Percentiles rank a stretch among this genome's conserved stretches.
Evolutionary conservation across 1,284 basidiomycete genomes (phyloP).

Genomic region (Sphagnurus paluster): DNA sequence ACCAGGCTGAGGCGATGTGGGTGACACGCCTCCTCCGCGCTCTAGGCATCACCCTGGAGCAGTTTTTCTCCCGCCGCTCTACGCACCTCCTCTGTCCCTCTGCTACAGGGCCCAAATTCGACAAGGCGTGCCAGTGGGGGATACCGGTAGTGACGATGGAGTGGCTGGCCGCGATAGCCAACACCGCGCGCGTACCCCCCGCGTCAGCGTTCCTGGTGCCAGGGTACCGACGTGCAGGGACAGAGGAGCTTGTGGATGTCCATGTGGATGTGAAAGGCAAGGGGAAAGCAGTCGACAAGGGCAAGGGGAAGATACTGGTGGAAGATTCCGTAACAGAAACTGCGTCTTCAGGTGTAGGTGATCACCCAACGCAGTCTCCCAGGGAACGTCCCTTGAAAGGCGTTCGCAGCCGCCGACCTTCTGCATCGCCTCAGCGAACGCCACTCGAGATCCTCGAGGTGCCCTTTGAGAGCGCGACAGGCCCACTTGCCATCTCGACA

Average conservation of each 20-base stretch:
- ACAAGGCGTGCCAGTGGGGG: conserved; percentile 73
- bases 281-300: conserved; percentile 24
- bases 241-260: conserved; percentile 14
- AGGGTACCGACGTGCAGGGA: conserved; percentile 7
- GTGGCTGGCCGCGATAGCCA: conserved; percentile 62
- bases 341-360: conserved; percentile 17
- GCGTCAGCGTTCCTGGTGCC: conserved; percentile 28
- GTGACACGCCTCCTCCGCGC: conserved; percentile 62
- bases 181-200: conserved; percentile 43
- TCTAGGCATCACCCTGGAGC: conserved; percentile 56
- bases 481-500: conserved; percentile 10
- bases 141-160: conserved; percentile 59
- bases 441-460: conserved; percentile 8
- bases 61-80: conserved; percentile 58
- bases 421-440: conserved; percentile 9
- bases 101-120: conserved; percentile 63
- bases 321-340: conserved; percentile 18
- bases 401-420: background rate
- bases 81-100: conserved; percentile 77
- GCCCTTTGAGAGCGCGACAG: conserved; percentile 1
- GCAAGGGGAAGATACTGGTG: conserved; percentile 27
- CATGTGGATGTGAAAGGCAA: conserved; percentile 23
- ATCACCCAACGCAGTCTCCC: background rate
- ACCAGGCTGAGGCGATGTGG: conserved; percentile 62
- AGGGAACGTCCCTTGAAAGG: background rate